Percentiles rank a stretch among this genome's conserved stretches.
Evolutionary conservation across 129 eudicot species (phyloP).

Genomic region (Centaurea solstitialis): DNA sequence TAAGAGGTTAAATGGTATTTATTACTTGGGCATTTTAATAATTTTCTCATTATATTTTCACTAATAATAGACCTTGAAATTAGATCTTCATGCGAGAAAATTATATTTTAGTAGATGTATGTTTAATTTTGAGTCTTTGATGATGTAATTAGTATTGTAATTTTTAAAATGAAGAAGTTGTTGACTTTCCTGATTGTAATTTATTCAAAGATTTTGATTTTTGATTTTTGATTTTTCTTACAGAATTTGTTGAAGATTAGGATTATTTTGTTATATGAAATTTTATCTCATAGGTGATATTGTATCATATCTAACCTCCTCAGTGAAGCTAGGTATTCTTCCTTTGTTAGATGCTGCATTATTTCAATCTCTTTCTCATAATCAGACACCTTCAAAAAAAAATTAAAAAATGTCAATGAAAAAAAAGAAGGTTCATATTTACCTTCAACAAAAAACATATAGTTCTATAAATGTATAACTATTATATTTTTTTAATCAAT

Average conservation of each 20-base stretch:
- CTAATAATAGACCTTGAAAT: neutral
- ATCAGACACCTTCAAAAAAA: slow-evolving; percentile 53
- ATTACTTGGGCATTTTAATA: too few species aligned
- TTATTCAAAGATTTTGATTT: neutral
- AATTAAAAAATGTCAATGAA: slow-evolving; percentile 26
- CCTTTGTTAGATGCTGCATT: slow-evolving; percentile 76
- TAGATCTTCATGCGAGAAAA: neutral
- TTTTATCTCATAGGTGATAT: neutral
- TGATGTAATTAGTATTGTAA: neutral
- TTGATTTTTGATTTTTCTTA: neutral
- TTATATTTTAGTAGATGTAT: neutral
- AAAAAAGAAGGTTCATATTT: neutral
- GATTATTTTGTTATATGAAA: too few species aligned
- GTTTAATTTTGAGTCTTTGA: too few species aligned
- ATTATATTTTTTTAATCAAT: too few species aligned
- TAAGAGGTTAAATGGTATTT: too few species aligned
- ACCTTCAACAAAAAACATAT: neutral
- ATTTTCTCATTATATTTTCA: neutral
- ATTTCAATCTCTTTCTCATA: slow-evolving; percentile 66
- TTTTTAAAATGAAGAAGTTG: neutral
- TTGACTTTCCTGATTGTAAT: neutral
- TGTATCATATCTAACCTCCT: slow-evolving; percentile 49
- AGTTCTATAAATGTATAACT: neutral
- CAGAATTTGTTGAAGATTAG: too few species aligned
- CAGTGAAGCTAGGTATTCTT: slow-evolving; percentile 79